Conservation (phyloP, 306 rosid genomes). For the Rosa rugosa region DNA sequence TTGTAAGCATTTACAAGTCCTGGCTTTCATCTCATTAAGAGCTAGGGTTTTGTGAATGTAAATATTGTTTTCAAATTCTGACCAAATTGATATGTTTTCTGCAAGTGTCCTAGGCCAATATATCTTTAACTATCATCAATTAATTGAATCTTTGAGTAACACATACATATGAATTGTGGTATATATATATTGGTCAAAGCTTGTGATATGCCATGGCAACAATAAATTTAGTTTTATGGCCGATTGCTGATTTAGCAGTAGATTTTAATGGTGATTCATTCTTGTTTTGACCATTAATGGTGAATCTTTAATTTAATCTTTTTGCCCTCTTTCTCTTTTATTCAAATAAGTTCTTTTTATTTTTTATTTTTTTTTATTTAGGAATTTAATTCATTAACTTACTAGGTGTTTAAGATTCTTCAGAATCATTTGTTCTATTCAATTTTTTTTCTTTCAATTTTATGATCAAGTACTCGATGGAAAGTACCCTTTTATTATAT, state of each 20-base stretch:
- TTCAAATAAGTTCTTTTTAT: neutral
- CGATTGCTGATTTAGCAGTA: neutral
- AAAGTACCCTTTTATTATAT: neutral
- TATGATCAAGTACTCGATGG: neutral
- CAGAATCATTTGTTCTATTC: neutral
- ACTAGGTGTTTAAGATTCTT: too few species aligned
- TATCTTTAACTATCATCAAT: neutral
- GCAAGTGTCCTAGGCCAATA: neutral
- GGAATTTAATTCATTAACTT: neutral
- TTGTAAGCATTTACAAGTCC: neutral
- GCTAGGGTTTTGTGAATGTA: neutral
- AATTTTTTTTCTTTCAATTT: neutral
- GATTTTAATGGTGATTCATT: neutral
- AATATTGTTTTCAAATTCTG: neutral
- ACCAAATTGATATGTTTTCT: neutral
- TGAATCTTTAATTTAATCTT: neutral
- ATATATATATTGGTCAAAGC: conserved; percentile 20
- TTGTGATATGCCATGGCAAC: conserved; percentile 21
- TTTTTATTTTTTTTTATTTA: too few species aligned
- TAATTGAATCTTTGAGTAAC: conserved; percentile 19
- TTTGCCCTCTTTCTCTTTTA: neutral
- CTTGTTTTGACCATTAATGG: neutral
- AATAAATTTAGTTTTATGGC: neutral
- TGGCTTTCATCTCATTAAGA: neutral
- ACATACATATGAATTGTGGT: neutral